Conservation (phyloP, 2,329 filamentous ascomycete species). For the Incumbomyces lentus region DNA sequence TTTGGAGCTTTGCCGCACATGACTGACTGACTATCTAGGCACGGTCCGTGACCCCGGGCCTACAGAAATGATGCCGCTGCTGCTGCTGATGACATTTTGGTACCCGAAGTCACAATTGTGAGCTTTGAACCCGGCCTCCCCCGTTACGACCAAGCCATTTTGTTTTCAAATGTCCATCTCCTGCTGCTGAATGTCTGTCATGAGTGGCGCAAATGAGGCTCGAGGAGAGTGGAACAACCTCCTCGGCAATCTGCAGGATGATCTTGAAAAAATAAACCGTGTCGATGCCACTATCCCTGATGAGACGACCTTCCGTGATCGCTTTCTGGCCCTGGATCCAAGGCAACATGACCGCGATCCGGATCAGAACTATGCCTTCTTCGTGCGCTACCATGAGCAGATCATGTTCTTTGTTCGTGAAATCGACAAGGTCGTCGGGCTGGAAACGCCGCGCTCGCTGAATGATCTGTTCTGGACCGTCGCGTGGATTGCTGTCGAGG, state of each 20-base stretch:
- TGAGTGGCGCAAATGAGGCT: neutral
- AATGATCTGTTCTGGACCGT: conserved; percentile 1
- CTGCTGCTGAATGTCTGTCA: neutral
- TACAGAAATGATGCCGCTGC: no score
- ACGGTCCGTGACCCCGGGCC: no score
- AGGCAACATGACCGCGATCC: neutral
- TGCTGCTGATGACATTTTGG: no score
- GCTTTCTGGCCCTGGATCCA: neutral
- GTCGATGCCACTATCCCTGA: neutral
- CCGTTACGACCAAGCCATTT: neutral
- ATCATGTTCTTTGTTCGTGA: neutral
- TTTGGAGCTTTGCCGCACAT: no score
- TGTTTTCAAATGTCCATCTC: neutral
- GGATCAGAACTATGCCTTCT: neutral
- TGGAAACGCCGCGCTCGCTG: neutral
- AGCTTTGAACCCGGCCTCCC: no score
- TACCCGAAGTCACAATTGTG: no score
- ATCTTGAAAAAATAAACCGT: neutral
- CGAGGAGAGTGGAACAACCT: neutral
- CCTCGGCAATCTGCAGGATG: neutral
- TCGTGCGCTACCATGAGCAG: neutral
- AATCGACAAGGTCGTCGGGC: neutral
- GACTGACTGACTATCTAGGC: no score
- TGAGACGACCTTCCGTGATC: neutral
- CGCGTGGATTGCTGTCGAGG: neutral